These are phyloP conservation scores for Lasiodiplodia sp. DNA, from an alignment of 2,329 filamentous ascomycete genomes.

Conservation along the genomic window DNA sequence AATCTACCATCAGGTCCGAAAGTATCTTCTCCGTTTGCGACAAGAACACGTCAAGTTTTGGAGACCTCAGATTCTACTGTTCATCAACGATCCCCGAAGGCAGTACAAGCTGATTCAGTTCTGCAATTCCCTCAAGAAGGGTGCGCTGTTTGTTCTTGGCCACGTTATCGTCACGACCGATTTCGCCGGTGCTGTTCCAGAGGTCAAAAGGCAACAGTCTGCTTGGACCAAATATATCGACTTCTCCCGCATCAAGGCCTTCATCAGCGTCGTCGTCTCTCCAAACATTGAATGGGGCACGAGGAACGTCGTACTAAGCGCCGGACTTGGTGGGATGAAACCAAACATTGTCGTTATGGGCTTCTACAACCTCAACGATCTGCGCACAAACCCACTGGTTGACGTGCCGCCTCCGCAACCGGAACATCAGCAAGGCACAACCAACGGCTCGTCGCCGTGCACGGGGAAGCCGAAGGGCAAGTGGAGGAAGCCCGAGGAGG, in stretches of 20 bases:
- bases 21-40: constrained; percentile 81
- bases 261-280: constrained; percentile 85
- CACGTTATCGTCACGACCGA: constrained; percentile 88
- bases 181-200: constrained; percentile 78
- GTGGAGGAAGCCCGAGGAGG: constrained; percentile 59
- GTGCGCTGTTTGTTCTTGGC: constrained; percentile 81
- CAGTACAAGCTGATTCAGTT: constrained; percentile 88
- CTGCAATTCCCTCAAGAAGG: constrained; percentile 91
- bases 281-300: constrained; percentile 85
- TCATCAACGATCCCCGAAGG: constrained; percentile 81
- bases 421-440: constrained; percentile 40
- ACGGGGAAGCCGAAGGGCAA: constrained; percentile 33
- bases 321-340: constrained; percentile 85
- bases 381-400: constrained; percentile 67
- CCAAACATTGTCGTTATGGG: constrained; percentile 86
- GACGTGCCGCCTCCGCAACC: constrained; percentile 59
- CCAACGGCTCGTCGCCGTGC: constrained; percentile 6
- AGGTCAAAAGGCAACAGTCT: constrained; percentile 80
- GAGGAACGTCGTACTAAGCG: constrained; percentile 80
- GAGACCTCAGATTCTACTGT: constrained; percentile 84
- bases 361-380: constrained; percentile 81
- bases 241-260: constrained; percentile 85
- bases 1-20: constrained; percentile 87
- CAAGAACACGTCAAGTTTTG: constrained; percentile 95
- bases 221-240: constrained; percentile 90